These are phyloP conservation scores for Beauveria pseudobassiana DNA, from an alignment of 2,329 filamentous ascomycete species.

Conservation along the genomic window DNA sequence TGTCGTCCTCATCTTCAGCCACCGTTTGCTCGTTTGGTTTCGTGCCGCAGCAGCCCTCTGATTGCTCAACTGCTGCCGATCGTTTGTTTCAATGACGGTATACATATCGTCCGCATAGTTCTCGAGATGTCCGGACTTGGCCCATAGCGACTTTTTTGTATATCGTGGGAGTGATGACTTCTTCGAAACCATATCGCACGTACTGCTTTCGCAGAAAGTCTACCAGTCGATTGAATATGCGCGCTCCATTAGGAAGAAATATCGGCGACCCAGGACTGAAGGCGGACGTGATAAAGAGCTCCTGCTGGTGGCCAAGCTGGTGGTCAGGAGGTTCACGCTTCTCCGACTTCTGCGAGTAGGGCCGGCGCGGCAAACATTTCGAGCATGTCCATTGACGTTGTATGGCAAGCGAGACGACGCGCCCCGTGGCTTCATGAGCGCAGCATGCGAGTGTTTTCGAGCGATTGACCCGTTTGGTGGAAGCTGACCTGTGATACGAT, in stretches of 20 bases:
- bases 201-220: conserved; percentile 80
- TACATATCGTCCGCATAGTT: conserved; percentile 95
- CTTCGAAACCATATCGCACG: conserved; percentile 74
- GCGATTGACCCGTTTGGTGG: conserved; percentile 4
- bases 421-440: conserved; percentile 19
- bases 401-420: conserved; percentile 14
- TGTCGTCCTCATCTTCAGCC: conserved; percentile 49
- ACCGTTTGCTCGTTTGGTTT: conserved; percentile 12
- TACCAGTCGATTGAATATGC: conserved; percentile 76
- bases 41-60: conserved; percentile 3
- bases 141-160: conserved; percentile 87
- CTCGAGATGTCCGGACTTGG: conserved; percentile 76
- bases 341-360: conserved; percentile 24
- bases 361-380: conserved; percentile 20
- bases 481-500: background rate
- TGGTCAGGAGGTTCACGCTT: conserved; percentile 43
- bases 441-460: conserved; percentile 21
- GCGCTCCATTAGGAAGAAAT: conserved; percentile 73
- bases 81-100: conserved; percentile 52
- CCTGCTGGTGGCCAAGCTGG: conserved; percentile 56
- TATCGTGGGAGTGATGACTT: conserved; percentile 84
- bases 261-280: conserved; percentile 84
- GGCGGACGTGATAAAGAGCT: conserved; percentile 69
- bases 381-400: conserved; percentile 25
- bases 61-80: background rate